A percentile compares a stretch with the other conserved stretches of the same genome.
Conservation (phyloP, 768 basidiomycete species). For the Trametes gibbosa region DNA sequence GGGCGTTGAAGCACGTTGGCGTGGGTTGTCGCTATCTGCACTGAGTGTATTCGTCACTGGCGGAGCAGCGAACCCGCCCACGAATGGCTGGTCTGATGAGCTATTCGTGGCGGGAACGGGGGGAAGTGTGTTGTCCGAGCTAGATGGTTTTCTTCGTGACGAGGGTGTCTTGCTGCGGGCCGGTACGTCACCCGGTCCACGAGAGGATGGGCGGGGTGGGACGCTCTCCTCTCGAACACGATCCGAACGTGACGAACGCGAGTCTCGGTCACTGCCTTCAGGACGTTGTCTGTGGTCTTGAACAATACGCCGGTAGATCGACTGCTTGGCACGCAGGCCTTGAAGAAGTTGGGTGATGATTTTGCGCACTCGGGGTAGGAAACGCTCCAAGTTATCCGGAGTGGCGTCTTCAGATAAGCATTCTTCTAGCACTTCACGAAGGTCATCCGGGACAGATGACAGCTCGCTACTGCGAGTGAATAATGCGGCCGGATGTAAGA, state of each 20-base stretch:
- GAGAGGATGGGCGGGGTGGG: conserved; percentile 9
- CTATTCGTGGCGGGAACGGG: conserved; percentile 2
- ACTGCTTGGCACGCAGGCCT: conserved; percentile 91
- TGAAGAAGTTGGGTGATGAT: conserved; percentile 94
- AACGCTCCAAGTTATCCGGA: conserved; percentile 79
- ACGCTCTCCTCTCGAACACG: conserved; percentile 41
- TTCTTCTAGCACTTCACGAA: conserved; percentile 84
- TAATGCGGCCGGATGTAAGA: neutral
- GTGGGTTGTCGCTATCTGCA: conserved; percentile 9
- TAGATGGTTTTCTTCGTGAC: conserved; percentile 26
- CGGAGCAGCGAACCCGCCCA: conserved; percentile 48
- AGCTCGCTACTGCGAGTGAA: conserved; percentile 62
- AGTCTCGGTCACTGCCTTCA: conserved; percentile 52
- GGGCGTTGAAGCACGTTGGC: conserved; percentile 23
- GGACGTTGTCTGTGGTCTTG: conserved; percentile 56
- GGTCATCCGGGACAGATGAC: conserved; percentile 80
- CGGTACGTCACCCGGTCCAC: conserved; percentile 33
- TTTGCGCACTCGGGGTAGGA: conserved; percentile 85
- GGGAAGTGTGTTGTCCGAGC: conserved; percentile 6
- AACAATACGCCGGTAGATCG: conserved; percentile 74
- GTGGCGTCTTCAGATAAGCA: conserved; percentile 91
- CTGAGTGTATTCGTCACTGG: conserved; percentile 1
- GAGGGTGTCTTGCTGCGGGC: conserved; percentile 38
- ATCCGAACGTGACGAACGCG: conserved; percentile 49
- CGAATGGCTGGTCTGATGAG: conserved; percentile 38